Percentiles rank a stretch among this genome's conserved stretches.
These are phyloP conservation scores for Ambrosiella beaveri DNA, from an alignment of 2,329 filamentous ascomycete species.

Conservation along the genomic window DNA sequence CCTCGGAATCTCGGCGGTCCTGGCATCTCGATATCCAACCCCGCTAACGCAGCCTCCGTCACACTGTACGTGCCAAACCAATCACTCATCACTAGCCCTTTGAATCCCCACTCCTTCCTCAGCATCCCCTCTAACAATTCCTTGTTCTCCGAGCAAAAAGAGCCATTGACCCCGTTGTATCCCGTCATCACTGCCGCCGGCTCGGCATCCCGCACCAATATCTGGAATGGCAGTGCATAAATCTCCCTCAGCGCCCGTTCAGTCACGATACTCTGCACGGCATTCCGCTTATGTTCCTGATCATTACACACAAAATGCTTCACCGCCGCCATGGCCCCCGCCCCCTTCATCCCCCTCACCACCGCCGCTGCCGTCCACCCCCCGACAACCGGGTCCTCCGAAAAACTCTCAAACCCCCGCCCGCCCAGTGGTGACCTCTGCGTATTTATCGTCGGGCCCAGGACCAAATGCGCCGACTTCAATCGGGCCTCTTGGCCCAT, in stretches of 20 bases:
- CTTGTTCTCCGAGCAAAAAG: conserved; percentile 35
- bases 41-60: conserved; percentile 31
- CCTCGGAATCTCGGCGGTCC: conserved; percentile 34
- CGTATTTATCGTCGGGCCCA: conserved; percentile 50
- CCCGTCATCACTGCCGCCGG: conserved; percentile 41
- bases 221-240: conserved; percentile 40
- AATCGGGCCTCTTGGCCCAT: conserved; percentile 52
- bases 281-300: conserved; percentile 40
- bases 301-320: conserved; percentile 48
- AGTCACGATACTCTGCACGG: conserved; percentile 36
- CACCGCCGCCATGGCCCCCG: conserved; percentile 36
- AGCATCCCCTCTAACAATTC: conserved; percentile 34
- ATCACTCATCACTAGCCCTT: conserved; percentile 41
- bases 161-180: conserved; percentile 42
- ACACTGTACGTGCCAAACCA: conserved; percentile 42
- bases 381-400: conserved; percentile 40
- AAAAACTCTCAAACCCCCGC: conserved; percentile 41
- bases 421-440: conserved; percentile 42
- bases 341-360: conserved; percentile 37
- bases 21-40: conserved; percentile 44
- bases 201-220: conserved; percentile 32
- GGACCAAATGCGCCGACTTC: conserved; percentile 55
- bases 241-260: conserved; percentile 41
- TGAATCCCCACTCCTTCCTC: conserved; percentile 39
- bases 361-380: conserved; percentile 36